Base-by-base conservation (phyloP, 2,329 filamentous ascomycete species). In the Penicillium sp. region DNA sequence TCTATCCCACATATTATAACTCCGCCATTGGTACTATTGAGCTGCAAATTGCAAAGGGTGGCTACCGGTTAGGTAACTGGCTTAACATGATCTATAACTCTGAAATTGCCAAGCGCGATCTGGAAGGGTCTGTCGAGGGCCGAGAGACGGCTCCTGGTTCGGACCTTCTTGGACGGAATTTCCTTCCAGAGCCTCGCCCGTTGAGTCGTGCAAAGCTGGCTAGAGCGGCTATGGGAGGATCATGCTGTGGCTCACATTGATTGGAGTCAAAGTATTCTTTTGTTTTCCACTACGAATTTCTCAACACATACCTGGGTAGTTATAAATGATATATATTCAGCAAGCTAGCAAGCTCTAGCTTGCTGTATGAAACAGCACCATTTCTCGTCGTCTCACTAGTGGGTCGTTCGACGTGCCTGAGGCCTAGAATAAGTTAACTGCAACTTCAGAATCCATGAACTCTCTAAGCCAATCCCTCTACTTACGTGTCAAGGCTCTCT, bases 41-140 rank as follows among this genome's bases (percentile, higher is more conserved):
- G 67, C 64, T 80, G 51, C 81, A 86, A 64, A 75, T 89, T 53
- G 86, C 85, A 6, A 81, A 80, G 55, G 86, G 82, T 3, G 86
- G 86, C 9, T 86, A 82, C 65, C 78, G 86, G 42, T 75, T 89
- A 65, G 86, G 81, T 1, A 78, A 78, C 18, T 88, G 58, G 58
- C 29, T 61, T 12, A 58, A 61, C 13, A 5, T 50, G 50, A 58
- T 61, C 8, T 54, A 61, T n/a, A 46, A 23, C 5, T 39, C 49
- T 4, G 45, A 48, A 2, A 47, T 55, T 45, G 53, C 58, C 13
- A 56, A 56, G 45, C 42, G 50, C 2, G 47, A 46, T 33, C n/a
- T 46, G 1, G 50, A 48, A n/a, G 33, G 44, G 3, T 46, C 32
- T 28, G 39, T 28, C 5, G 31, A 49, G n/a, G 33, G 13, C n/a